These are phyloP conservation scores for Medicago truncatula DNA, from an alignment of 306 rosid genomes.

Conservation along the genomic window DNA sequence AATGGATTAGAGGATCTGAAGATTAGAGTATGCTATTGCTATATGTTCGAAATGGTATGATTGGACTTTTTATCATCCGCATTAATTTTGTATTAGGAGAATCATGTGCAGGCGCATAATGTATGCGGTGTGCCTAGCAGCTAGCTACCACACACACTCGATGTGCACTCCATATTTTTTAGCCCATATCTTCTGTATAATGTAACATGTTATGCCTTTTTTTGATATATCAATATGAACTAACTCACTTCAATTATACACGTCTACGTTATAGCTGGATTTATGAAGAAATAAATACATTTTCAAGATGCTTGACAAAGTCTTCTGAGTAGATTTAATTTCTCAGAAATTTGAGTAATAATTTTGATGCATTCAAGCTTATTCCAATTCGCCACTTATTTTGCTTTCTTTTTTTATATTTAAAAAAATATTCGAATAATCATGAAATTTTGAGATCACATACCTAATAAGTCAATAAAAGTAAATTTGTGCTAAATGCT, in stretches of 20 bases:
- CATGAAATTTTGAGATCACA: conserved; percentile 26
- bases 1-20: conserved; percentile 30
- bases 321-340: not conserved
- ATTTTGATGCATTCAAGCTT: not conserved
- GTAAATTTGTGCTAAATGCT: conserved; percentile 13
- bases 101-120: conserved; percentile 55
- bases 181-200: not conserved
- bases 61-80: conserved; percentile 41
- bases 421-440: too few relatives aligned
- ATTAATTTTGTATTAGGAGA: conserved; percentile 40
- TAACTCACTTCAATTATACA: conserved; percentile 4
- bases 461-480: conserved; percentile 9
- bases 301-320: conserved; percentile 2
- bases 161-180: conserved; percentile 37
- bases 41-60: not conserved
- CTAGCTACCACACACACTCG: conserved; percentile 22
- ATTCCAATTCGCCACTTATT: too few relatives aligned
- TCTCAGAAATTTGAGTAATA: not conserved
- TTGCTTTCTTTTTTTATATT: too few relatives aligned
- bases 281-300: conserved; percentile 18
- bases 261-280: not conserved
- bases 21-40: conserved; percentile 5
- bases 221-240: conserved; percentile 8
- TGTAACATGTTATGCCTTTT: conserved; percentile 4
- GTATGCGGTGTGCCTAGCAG: conserved; percentile 46